These are phyloP conservation scores for Pichia sp. DNA, from an alignment of 1,139 yeast genomes.

Conservation along the genomic window DNA sequence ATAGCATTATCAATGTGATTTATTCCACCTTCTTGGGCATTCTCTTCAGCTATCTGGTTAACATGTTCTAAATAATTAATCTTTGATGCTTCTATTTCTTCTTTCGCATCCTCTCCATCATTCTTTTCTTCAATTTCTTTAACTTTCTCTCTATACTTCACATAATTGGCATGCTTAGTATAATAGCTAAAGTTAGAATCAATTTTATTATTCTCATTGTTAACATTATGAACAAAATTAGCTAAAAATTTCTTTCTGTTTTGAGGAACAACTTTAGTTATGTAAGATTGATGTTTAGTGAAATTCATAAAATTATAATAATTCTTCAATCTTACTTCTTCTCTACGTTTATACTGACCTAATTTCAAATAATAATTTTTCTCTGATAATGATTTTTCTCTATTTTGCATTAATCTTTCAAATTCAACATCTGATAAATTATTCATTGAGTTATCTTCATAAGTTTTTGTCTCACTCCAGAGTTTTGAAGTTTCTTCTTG, in stretches of 20 bases:
- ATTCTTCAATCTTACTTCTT: constrained; percentile 19
- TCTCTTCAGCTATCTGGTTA: too few species aligned
- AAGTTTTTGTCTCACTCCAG: too few species aligned
- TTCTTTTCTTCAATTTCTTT: constrained; percentile 34
- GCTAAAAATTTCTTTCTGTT: constrained; percentile 32
- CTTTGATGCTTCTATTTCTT: constrained; percentile 13
- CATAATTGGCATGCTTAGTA: constrained; percentile 36
- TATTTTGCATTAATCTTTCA: constrained; percentile 21
- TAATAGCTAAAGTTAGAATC: constrained; percentile 31
- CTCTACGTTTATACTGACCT: constrained; percentile 20
- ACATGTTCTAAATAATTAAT: too few species aligned
- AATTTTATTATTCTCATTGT: constrained; percentile 24
- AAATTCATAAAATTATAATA: constrained; percentile 22
- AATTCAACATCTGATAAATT: constrained; percentile 19
- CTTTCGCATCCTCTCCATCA: constrained; percentile 33
- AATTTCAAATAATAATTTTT: constrained; percentile 15
- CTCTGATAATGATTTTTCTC: constrained; percentile 25
- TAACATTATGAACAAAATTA: constrained; percentile 25
- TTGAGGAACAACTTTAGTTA: constrained; percentile 19
- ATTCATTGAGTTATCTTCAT: not conserved
- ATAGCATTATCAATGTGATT: too few species aligned
- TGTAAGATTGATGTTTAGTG: constrained; percentile 21
- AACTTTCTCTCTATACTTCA: constrained; percentile 32
- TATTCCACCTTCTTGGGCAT: too few species aligned
- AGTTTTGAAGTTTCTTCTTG: constrained; percentile 41